These are phyloP conservation scores for Pyrus pyrifolia DNA, from an alignment of 306 rosid genomes.

Conservation along the genomic window DNA sequence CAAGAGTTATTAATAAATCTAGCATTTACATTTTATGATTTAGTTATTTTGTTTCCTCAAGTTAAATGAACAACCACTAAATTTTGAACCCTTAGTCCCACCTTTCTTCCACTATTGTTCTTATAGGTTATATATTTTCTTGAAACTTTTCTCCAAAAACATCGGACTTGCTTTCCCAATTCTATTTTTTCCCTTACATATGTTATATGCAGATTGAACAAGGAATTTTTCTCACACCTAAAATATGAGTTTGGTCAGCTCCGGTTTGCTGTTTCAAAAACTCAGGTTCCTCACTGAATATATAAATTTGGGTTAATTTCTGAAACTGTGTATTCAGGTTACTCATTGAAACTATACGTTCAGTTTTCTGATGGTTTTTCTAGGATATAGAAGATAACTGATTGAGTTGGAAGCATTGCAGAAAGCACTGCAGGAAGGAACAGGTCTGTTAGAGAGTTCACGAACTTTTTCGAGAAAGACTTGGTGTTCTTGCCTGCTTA, in stretches of 20 bases:
- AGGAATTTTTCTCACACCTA: slow-evolving; percentile 54
- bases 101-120: not conserved
- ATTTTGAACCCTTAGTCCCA: too few relatives aligned
- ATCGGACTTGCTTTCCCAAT: not conserved
- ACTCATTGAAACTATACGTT: not conserved
- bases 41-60: not conserved
- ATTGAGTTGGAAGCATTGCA: slow-evolving; percentile 83
- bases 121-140: not conserved
- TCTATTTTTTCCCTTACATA: not conserved
- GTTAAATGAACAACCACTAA: too few relatives aligned
- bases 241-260: slow-evolving; percentile 69
- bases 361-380: slow-evolving; percentile 14
- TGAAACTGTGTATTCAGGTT: slow-evolving; percentile 29
- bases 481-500: slow-evolving; percentile 4
- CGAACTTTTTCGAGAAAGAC: not conserved
- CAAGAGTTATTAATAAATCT: not conserved
- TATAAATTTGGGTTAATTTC: slow-evolving; percentile 5
- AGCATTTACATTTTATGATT: not conserved
- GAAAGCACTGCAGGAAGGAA: slow-evolving; percentile 83
- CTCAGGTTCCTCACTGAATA: slow-evolving; percentile 44
- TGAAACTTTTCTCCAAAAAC: not conserved
- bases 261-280: slow-evolving; percentile 76
- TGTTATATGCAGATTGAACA: slow-evolving; percentile 52
- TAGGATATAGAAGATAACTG: slow-evolving; percentile 66
- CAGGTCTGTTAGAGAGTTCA: slow-evolving; percentile 40